Evolutionary conservation across 2,329 filamentous ascomycete species (phyloP).

Genomic region (Trematosphaeria pertusa): DNA sequence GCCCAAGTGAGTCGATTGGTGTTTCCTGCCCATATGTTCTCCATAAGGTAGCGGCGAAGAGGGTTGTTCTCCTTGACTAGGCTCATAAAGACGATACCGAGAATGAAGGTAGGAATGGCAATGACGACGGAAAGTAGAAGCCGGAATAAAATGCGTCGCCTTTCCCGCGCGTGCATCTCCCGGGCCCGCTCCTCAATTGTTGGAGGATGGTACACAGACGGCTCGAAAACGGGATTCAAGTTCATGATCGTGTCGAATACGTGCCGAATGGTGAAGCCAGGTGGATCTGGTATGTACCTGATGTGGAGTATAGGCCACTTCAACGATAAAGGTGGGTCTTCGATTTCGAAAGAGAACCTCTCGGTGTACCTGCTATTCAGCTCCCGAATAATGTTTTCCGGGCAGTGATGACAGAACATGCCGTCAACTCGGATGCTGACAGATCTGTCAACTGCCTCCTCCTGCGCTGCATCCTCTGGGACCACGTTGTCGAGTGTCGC

Average conservation of each 20-base stretch:
- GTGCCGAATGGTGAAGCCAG: slow-evolving; percentile 75
- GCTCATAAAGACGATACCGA: slow-evolving; percentile 92
- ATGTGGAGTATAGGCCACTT: slow-evolving; percentile 71
- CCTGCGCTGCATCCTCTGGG: slow-evolving; percentile 17
- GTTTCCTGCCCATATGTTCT: slow-evolving; percentile 70
- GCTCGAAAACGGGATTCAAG: slow-evolving; percentile 69
- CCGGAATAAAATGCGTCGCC: slow-evolving; percentile 72
- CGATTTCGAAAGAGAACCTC: slow-evolving; percentile 55
- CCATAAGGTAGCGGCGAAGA: slow-evolving; percentile 71
- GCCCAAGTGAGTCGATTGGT: slow-evolving; percentile 80
- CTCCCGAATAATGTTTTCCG: slow-evolving; percentile 59
- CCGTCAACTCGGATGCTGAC: slow-evolving; percentile 49
- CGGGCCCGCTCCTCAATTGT: slow-evolving; percentile 83
- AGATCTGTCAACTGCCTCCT: slow-evolving; percentile 32
- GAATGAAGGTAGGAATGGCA: slow-evolving; percentile 82
- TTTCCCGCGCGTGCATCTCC: slow-evolving; percentile 73
- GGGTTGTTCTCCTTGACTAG: slow-evolving; percentile 68
- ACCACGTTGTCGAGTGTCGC: slow-evolving; percentile 47
- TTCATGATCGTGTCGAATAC: slow-evolving; percentile 73
- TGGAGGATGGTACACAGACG: slow-evolving; percentile 78
- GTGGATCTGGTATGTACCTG: slow-evolving; percentile 72
- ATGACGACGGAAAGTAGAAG: slow-evolving; percentile 71
- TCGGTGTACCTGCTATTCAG: slow-evolving; percentile 59
- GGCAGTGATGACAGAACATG: slow-evolving; percentile 57
- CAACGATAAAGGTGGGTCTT: slow-evolving; percentile 63